These are phyloP conservation scores for Coemansia sp. DNA, from an alignment of 192 early-diverging fungal genomes.

Conservation along the genomic window DNA sequence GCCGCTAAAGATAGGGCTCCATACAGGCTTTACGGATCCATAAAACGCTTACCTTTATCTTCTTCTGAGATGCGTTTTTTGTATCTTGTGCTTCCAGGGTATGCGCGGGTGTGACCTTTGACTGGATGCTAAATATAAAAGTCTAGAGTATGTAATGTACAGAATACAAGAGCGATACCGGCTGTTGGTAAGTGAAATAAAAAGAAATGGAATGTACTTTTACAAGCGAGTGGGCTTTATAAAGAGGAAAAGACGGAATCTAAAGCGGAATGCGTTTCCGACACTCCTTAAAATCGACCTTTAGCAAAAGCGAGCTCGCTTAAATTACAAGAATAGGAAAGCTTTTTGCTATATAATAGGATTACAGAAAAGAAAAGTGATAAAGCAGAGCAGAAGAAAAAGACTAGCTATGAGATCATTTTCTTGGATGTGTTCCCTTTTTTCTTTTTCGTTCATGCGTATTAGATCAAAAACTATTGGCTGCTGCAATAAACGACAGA, in stretches of 20 bases:
- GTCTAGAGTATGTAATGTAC: slow-evolving; percentile 5
- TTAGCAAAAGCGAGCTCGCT: neutral
- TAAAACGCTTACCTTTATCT: neutral
- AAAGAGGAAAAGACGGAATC: neutral
- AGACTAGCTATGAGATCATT: neutral
- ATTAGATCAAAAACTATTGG: neutral
- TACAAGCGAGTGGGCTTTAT: neutral
- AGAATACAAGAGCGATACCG: neutral
- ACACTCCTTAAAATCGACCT: neutral
- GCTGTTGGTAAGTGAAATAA: neutral
- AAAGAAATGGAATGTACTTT: neutral
- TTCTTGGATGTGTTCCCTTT: slow-evolving; percentile 1
- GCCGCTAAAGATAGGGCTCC: neutral
- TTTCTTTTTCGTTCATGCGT: neutral
- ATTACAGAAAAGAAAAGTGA: slow-evolving; percentile 12
- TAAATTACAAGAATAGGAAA: slow-evolving; percentile 4
- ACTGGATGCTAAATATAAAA: neutral
- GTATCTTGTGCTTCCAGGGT: neutral
- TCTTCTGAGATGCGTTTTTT: neutral
- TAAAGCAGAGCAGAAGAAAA: slow-evolving; percentile 5
- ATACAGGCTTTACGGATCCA: neutral
- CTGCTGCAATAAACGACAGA: no score
- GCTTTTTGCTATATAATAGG: slow-evolving; percentile 10
- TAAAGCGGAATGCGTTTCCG: neutral
- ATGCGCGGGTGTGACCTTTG: neutral